A percentile compares a stretch with the other conserved stretches of the same genome.
These are phyloP conservation scores for Uronychia setigera DNA, from an alignment of 73 alveolate species.

Conservation along the genomic window DNA sequence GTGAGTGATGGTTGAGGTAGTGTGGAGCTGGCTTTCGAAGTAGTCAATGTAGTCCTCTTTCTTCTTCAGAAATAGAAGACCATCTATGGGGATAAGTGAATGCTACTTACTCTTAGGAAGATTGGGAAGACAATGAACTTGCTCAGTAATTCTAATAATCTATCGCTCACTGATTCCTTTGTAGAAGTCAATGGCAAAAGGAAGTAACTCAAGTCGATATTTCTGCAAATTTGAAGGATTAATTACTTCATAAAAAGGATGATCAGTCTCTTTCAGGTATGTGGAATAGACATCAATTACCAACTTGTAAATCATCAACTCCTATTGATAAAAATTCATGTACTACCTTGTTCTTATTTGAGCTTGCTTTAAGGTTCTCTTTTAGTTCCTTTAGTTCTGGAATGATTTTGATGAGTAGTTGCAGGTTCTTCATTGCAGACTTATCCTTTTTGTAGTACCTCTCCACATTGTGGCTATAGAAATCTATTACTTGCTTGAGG, in stretches of 20 bases:
- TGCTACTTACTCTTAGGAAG: not conserved
- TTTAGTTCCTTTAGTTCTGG: not conserved
- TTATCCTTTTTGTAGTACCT: not conserved
- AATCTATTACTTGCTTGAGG: not conserved
- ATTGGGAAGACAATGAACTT: not conserved
- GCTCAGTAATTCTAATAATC: not conserved
- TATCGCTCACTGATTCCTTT: not conserved
- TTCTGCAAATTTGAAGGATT: not conserved
- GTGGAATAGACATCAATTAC: not conserved
- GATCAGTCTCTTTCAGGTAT: not conserved
- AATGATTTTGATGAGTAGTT: not conserved
- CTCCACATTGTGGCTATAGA: not conserved
- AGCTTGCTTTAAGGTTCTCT: not conserved
- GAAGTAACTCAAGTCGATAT: not conserved
- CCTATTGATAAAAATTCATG: not conserved
- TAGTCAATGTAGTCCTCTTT: not conserved
- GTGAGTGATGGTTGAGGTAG: slow-evolving; percentile 4
- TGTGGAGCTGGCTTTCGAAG: not conserved
- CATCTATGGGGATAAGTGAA: not conserved
- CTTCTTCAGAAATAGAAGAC: not conserved
- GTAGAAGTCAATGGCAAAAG: not conserved
- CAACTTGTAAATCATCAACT: not conserved
- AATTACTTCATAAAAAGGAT: not conserved
- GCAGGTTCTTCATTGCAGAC: not conserved
- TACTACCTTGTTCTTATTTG: not conserved